These are phyloP conservation scores for Phytophthora sp. DNA, from an alignment of 352 stramenopile species.

Conservation along the genomic window DNA sequence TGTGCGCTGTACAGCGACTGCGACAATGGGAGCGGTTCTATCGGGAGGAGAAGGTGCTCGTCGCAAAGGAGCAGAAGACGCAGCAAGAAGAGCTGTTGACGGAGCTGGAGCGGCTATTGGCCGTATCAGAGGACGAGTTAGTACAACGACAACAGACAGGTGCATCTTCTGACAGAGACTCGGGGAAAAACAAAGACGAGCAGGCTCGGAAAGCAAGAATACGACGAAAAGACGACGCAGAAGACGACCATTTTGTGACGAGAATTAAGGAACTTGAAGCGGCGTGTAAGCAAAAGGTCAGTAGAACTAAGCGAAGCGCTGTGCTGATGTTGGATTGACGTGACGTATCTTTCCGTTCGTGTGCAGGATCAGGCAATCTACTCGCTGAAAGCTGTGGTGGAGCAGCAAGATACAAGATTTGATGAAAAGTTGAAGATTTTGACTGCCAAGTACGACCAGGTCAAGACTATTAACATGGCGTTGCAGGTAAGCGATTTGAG, in stretches of 20 bases:
- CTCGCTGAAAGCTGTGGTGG: slow-evolving; percentile 66
- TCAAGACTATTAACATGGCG: slow-evolving; percentile 81
- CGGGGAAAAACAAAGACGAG: slow-evolving; percentile 16
- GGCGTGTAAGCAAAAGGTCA: slow-evolving; percentile 76
- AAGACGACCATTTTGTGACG: slow-evolving; percentile 33
- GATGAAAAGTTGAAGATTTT: slow-evolving; percentile 77
- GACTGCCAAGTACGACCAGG: slow-evolving; percentile 78
- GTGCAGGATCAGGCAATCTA: slow-evolving; percentile 69
- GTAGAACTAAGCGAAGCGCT: neutral
- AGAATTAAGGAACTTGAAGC: slow-evolving; percentile 74
- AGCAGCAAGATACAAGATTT: slow-evolving; percentile 69
- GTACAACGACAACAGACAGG: slow-evolving; percentile 16
- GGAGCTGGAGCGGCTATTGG: slow-evolving; percentile 53
- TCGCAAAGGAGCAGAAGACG: slow-evolving; percentile 37
- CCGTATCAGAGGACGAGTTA: slow-evolving; percentile 41
- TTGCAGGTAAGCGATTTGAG: slow-evolving; percentile 82
- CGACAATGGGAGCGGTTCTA: slow-evolving; percentile 68
- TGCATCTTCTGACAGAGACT: slow-evolving; percentile 4
- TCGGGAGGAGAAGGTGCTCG: slow-evolving; percentile 47
- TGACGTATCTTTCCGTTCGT: neutral
- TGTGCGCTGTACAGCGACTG: slow-evolving; percentile 45
- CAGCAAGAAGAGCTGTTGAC: slow-evolving; percentile 65
- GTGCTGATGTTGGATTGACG: neutral
- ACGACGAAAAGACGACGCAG: slow-evolving; percentile 23
- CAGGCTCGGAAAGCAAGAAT: slow-evolving; percentile 16